Base-by-base conservation (phyloP, 2,329 filamentous ascomycete genomes). In the Phialocephala subalpina region DNA sequence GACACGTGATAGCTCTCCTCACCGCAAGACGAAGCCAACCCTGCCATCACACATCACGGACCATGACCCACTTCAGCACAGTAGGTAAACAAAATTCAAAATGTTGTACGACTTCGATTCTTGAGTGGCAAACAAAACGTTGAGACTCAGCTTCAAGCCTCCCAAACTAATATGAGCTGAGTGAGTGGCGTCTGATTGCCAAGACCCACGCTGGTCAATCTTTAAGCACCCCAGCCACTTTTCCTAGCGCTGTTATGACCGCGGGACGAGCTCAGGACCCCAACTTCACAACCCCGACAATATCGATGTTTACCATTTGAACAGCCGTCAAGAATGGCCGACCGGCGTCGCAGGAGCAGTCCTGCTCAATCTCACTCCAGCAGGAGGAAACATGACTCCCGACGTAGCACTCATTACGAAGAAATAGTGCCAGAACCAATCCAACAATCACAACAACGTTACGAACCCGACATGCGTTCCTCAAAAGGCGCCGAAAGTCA, bases 261-360 rank as follows among this genome's bases (percentile, higher is more conserved):
- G 18, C 38, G 25, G 49, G 9, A 22, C n/a, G n/a, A n/a, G n/a
- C n/a, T n/a, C n/a, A n/a, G n/a, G n/a, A n/a, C n/a, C n/a, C n/a
- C n/a, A n/a, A n/a, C n/a, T n/a, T n/a, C n/a, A n/a, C n/a, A n/a
- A n/a, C n/a, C 25, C 11, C 22, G 29, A 55, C 18, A 14, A 57
- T n/a, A n/a, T 38, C 18, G 33, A 57, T 57, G 55, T 57, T 57
- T 35, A 57, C 55, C 55, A 57, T 8, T 16, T 40, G 20, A 60
- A 67, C 22, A 59, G 62, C 66, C 71, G 67, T 68, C 63, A 75
- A 64, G 67, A n/a, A 75, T 72, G 74, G 72, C 70, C 67, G 73
- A 72, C 59, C 69, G 68, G 62, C 70, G 70, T 66, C 69, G 71
- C 35, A 64, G 62, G 56, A 74, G 73, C 62, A 53, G 49, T n/a